phyloP scores from a whole-genome alignment of 2,329 filamentous ascomycete genomes.

The Diplodia corticola region DNA sequence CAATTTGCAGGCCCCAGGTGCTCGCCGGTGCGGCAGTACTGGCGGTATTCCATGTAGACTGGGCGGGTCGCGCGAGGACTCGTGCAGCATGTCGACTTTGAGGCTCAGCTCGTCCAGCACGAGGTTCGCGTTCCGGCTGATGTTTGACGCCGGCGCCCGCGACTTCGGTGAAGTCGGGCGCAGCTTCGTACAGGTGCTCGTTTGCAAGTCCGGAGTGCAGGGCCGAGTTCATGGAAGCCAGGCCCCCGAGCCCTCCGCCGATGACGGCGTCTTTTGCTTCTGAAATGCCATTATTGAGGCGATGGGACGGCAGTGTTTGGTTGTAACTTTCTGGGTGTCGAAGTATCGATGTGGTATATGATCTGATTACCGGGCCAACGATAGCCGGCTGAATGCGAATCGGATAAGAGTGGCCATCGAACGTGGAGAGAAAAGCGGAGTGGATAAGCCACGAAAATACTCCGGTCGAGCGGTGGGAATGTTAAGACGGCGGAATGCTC shows the following conservation, averaged over 20 bases:
- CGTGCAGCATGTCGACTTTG: constrained; percentile 35
- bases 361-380: not conserved
- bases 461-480: not conserved
- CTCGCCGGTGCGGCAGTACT: constrained; percentile 14
- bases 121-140: constrained; percentile 40
- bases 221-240: constrained; percentile 41
- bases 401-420: too few relatives aligned
- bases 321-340: too few relatives aligned
- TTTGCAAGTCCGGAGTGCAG: constrained; percentile 36
- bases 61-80: constrained; percentile 37
- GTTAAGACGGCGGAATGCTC: not conserved
- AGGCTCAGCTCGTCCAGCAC: constrained; percentile 38
- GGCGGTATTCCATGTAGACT: constrained; percentile 27
- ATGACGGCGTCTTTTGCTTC: constrained; percentile 11
- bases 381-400: too few relatives aligned
- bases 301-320: too few relatives aligned
- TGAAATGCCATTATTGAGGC: not conserved
- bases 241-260: constrained; percentile 28
- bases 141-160: constrained; percentile 43
- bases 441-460: too few relatives aligned
- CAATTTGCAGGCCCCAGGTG: constrained; percentile 11
- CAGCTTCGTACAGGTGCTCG: constrained; percentile 41
- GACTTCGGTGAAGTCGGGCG: constrained; percentile 40
- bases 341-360: too few relatives aligned
- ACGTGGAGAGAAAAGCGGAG: not conserved